Base-by-base conservation (phyloP, 2,329 filamentous ascomycete species). In the Xylariaceae sp. region DNA sequence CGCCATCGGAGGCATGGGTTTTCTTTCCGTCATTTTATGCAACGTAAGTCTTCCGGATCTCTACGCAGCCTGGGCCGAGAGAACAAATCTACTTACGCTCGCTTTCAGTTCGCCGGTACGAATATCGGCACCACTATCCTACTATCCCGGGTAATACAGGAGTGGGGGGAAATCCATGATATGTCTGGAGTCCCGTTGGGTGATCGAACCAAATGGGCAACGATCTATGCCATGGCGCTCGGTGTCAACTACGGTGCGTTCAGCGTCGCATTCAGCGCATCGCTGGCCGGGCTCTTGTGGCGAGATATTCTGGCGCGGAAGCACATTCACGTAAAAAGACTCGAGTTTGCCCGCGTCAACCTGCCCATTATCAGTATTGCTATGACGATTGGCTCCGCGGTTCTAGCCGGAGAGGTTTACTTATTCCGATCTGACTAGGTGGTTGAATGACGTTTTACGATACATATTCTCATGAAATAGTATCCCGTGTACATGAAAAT, bases 71-170 rank as follows among this genome's bases (percentile, higher is more conserved):
- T 11, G n/a, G n/a, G n/a, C n/a, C n/a, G 4, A 27, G 8, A 33
- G n/a, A 10, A 10, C 13, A 3, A 16, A 23, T 40, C 48, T 21
- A 59, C 8, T 40, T 8, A 11, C 7, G 10, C 13, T 11, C 2
- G n/a, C 24, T 16, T 30, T 8, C 56, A 90, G 86, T 91, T 90
- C 61, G 85, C 88, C 0, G 88, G 88, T 15, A 91, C 88, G 1
- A 91, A 91, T 59, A 91, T 91, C 46, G 87, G 88, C 27, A 89
- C 87, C 0, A 87, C 87, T 0, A 91, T 91, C 64, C 80, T 91
- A 0, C 76, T 91, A 1, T 89, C 81, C 7, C 84, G 87, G 3
- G 80, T 90, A 6, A 81, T 91, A 9, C 87, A 91, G 66, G 74
- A 81, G 0, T 91, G 88, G 88, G 74, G 82, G 57, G 63, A 73